Percentiles rank a stretch among this genome's conserved stretches.
Conservation (phyloP, 768 basidiomycete genomes). For the Stropharia rugosoannulata region DNA sequence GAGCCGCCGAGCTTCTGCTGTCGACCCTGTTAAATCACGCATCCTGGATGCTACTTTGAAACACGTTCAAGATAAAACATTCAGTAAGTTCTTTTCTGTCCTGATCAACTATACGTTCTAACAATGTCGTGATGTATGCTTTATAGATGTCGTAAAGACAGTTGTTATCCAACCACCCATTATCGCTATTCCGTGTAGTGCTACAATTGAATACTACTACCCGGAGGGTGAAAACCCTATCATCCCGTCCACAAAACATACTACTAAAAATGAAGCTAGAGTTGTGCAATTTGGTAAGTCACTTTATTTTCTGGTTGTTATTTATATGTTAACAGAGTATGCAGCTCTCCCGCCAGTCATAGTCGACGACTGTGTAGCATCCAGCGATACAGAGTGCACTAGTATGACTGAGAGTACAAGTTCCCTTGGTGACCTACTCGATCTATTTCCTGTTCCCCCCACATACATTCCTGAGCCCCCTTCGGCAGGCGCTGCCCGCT, state of each 20-base stretch:
- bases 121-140: not conserved
- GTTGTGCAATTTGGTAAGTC: constrained; percentile 15
- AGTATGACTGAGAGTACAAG: not conserved
- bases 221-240: not conserved
- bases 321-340: not conserved
- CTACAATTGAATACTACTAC: constrained; percentile 17
- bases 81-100: constrained; percentile 9
- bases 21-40: constrained; percentile 20
- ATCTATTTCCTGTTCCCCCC: constrained; percentile 20
- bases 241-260: not conserved
- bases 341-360: constrained; percentile 8
- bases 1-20: constrained; percentile 12
- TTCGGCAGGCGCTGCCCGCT: not conserved
- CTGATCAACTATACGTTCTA: not conserved
- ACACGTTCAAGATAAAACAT: constrained; percentile 20
- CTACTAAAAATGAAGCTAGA: constrained; percentile 4
- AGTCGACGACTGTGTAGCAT: not conserved
- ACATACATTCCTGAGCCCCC: constrained; percentile 3
- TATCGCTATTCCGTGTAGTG: constrained; percentile 11
- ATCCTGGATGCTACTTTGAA: constrained; percentile 18
- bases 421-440: constrained; percentile 17
- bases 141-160: constrained; percentile 16
- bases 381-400: not conserved
- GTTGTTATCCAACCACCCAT: constrained; percentile 16
- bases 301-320: not conserved